Conservation (phyloP, 345 rosid species). For the Populus pruinosa region DNA sequence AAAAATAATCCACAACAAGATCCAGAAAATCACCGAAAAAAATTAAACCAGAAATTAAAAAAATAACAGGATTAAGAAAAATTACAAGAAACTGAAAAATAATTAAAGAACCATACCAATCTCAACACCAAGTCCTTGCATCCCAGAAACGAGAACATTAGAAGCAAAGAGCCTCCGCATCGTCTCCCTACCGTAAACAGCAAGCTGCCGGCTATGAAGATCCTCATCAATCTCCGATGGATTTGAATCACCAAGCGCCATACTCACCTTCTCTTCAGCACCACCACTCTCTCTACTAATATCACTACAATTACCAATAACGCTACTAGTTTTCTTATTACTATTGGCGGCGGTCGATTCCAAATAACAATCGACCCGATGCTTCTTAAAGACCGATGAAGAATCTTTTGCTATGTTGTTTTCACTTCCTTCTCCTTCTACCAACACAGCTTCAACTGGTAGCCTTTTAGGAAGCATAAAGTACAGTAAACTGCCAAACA, state of each 20-base stretch:
- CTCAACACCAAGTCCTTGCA: slow-evolving; percentile 95
- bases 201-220: slow-evolving; percentile 98
- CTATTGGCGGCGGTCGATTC: background rate
- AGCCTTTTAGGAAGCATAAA: no score
- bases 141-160: slow-evolving; percentile 74
- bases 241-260: slow-evolving; percentile 73
- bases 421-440: no score
- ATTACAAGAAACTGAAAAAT: background rate
- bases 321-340: slow-evolving; percentile 15
- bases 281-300: slow-evolving; percentile 12
- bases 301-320: slow-evolving; percentile 20
- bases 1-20: background rate
- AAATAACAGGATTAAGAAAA: no score
- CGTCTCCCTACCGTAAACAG: slow-evolving; percentile 97
- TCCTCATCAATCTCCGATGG: slow-evolving; percentile 83
- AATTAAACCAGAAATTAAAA: background rate
- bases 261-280: slow-evolving; percentile 15
- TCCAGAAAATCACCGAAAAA: background rate
- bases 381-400: no score
- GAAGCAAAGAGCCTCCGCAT: slow-evolving; percentile 94
- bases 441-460: no score
- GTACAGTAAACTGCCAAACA: no score
- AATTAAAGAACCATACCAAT: slow-evolving; percentile 50
- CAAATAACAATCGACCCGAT: no score
- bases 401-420: no score